Conservation (phyloP, 495 filamentous ascomycete species). For the Tuber microsphaerosporum region DNA sequence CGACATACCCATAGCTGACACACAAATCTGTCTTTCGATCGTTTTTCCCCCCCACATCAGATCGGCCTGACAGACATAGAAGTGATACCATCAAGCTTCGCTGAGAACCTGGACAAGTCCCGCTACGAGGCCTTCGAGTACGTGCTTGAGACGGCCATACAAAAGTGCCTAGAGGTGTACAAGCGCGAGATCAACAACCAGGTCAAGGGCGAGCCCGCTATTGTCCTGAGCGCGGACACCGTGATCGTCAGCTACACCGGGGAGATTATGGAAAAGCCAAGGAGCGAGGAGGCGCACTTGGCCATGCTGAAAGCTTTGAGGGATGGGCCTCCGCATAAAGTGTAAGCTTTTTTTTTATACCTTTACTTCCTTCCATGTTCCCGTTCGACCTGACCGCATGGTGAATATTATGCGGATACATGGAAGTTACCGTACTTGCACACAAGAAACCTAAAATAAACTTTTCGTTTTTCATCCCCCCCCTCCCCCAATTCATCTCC, state of each 20-base stretch:
- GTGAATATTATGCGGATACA: not conserved
- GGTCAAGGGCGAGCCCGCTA: constrained; percentile 58
- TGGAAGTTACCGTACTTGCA: not conserved
- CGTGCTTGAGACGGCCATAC: constrained; percentile 74
- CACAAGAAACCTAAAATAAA: not conserved
- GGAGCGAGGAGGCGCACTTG: constrained; percentile 69
- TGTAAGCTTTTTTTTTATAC: constrained; percentile 39
- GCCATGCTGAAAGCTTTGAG: constrained; percentile 72
- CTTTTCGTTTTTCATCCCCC: not conserved
- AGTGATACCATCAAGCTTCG: constrained; percentile 67
- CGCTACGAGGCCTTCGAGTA: constrained; percentile 74
- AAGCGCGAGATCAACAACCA: constrained; percentile 53
- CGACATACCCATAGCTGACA: constrained; percentile 8
- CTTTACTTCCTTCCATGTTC: not conserved
- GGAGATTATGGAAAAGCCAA: constrained; percentile 80
- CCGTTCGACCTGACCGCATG: not conserved
- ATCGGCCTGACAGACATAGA: constrained; percentile 55
- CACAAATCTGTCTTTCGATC: constrained; percentile 2
- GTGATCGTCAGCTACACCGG: constrained; percentile 72
- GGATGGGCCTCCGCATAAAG: constrained; percentile 65
- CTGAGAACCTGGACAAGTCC: constrained; percentile 76
- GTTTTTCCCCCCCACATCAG: constrained; percentile 7
- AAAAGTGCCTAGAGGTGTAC: constrained; percentile 79
- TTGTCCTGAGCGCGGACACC: constrained; percentile 89
- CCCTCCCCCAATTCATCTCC: not conserved